These are phyloP conservation scores for Phellinidium pouzarii DNA, from an alignment of 1,284 basidiomycete species.

Conservation along the genomic window DNA sequence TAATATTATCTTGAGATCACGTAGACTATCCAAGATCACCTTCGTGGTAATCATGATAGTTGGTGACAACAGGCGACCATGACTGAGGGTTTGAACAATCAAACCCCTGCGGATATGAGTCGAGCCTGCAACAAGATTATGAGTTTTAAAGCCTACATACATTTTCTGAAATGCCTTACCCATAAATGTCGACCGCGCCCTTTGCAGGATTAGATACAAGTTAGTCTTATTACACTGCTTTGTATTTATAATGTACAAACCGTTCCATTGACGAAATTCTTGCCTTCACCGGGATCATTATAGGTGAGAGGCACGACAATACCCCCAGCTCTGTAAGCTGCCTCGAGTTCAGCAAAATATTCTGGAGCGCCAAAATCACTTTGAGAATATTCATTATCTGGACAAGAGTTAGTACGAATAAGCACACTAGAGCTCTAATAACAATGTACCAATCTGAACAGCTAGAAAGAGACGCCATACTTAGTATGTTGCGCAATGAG, in stretches of 20 bases:
- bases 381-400: constrained; percentile 76
- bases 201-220: constrained; percentile 20
- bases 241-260: constrained; percentile 21
- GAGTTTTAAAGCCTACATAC: neutral
- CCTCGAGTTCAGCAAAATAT: constrained; percentile 62
- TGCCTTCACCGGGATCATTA: constrained; percentile 55
- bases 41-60: constrained; percentile 28
- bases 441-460: constrained; percentile 53
- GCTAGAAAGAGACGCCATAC: constrained; percentile 33
- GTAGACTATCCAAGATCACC: constrained; percentile 25
- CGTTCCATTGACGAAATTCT: constrained; percentile 66
- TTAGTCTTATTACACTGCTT: neutral
- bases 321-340: constrained; percentile 43
- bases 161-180: constrained; percentile 27
- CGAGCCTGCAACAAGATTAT: constrained; percentile 31
- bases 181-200: constrained; percentile 50
- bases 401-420: neutral
- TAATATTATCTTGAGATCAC: neutral
- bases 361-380: constrained; percentile 38
- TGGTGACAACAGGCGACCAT: constrained; percentile 51
- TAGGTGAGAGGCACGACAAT: constrained; percentile 70
- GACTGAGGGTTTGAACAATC: constrained; percentile 60
- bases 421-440: neutral
- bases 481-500: neutral
- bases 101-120: constrained; percentile 67